A percentile compares a stretch with the other conserved stretches of the same genome.
Evolutionary conservation across 2,329 filamentous ascomycete genomes (phyloP).

Genomic region (Ascochyta clinopodiicola): DNA sequence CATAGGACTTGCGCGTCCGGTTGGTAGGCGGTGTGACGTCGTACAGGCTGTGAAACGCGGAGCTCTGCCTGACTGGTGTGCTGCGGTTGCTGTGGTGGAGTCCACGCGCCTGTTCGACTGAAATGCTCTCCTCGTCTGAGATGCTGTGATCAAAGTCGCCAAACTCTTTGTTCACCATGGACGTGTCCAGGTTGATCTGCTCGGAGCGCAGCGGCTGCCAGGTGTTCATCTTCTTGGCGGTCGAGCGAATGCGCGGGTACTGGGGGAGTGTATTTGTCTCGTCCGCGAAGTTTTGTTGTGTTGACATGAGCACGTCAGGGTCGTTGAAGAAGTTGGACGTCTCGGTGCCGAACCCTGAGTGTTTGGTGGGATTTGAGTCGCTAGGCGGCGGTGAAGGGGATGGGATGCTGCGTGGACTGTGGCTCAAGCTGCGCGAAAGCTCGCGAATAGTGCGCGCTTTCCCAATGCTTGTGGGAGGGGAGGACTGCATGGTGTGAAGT

Average conservation of each 20-base stretch:
- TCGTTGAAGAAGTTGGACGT: slow-evolving; percentile 42
- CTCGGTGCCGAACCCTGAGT: slow-evolving; percentile 36
- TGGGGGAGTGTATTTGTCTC: slow-evolving; percentile 43
- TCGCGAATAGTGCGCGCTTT: slow-evolving; percentile 48
- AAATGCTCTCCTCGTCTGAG: slow-evolving; percentile 56
- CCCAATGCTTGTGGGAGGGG: slow-evolving; percentile 45
- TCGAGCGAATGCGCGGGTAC: slow-evolving; percentile 46
- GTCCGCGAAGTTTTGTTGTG: slow-evolving; percentile 47
- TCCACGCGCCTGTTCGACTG: slow-evolving; percentile 65
- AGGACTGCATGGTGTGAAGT: slow-evolving; percentile 43
- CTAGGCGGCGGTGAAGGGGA: slow-evolving; percentile 40
- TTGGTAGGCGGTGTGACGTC: slow-evolving; percentile 54
- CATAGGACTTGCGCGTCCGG: slow-evolving; percentile 44
- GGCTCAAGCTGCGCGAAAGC: slow-evolving; percentile 44
- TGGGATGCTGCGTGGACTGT: slow-evolving; percentile 41
- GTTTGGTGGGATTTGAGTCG: slow-evolving; percentile 47
- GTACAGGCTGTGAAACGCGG: slow-evolving; percentile 58
- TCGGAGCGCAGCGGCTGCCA: slow-evolving; percentile 48
- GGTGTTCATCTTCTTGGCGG: slow-evolving; percentile 47
- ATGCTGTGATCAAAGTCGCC: slow-evolving; percentile 51
- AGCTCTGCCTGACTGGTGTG: slow-evolving; percentile 55
- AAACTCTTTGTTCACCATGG: slow-evolving; percentile 50
- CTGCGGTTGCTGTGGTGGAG: slow-evolving; percentile 48
- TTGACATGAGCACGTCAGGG: slow-evolving; percentile 48
- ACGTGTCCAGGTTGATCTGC: slow-evolving; percentile 43